Base-by-base conservation (phyloP, 352 stramenopile species). In the Phytophthora crassamura region DNA sequence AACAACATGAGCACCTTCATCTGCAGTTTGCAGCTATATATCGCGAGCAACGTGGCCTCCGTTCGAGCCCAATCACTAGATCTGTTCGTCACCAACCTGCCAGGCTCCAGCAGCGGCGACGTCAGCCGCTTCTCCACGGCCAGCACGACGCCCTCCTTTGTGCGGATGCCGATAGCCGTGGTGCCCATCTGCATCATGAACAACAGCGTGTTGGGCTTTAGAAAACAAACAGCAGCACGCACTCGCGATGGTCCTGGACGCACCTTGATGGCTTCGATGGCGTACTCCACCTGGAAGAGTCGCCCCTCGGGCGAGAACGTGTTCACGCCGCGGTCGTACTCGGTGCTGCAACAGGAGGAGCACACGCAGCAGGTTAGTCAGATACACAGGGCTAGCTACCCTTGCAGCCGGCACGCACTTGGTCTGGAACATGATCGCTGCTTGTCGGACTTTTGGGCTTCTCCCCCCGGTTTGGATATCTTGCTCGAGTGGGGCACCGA, bases 271-370 rank as follows among this genome's bases (percentile, higher is more conserved):
- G 97, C 97, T 78, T 99, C 97, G 64, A 99, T 98, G 39, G 97
- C 97, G 75, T 99, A 99, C 72, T 99, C 97, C 50, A 99, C 97
- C 77, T 99, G 97, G 77, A 99, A 99, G 33, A 99, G 89, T 69
- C 98, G 94, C 43, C 98, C 98, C 85, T 99, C 98, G 11, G 98
- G 98, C 67, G 95, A 99, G 76, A 99, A 99, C 20, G 98, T 99
- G 87, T 99, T 99, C 32, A 99, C 98, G 67, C 98, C 98, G 60
- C 98, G 93, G 84, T 99, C 98, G 77, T 99, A 99, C 84, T 99
- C 98, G 50, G 93, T 98, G 72, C 96, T 97, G 41, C 25, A 28
- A 7, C 7, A 57, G 9, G 3, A 36, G 30, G 4, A 46, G 41
- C 32, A 36, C 34, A 35, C 12, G 49, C 8, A 51, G 5, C 30